Conservation (phyloP, 1,139 yeast species). For the Candida tetrigidarum region DNA sequence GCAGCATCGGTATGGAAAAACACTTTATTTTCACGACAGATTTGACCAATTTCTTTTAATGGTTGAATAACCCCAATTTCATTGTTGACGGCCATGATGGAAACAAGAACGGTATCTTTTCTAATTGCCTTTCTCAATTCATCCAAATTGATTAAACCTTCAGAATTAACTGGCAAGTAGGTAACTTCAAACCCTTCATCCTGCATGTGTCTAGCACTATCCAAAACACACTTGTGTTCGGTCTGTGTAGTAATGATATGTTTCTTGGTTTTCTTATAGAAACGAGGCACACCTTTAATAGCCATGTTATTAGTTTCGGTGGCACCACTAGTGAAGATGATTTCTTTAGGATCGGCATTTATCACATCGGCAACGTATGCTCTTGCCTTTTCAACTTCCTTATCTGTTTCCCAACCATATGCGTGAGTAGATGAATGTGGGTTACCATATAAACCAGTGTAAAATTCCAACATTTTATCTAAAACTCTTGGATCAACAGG, state of each 20-base stretch:
- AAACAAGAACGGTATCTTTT: constrained; percentile 88
- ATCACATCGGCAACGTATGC: constrained; percentile 79
- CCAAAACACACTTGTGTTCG: constrained; percentile 97
- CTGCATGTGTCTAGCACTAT: constrained; percentile 91
- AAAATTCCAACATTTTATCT: constrained; percentile 90
- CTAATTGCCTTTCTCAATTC: constrained; percentile 83
- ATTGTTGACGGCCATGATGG: constrained; percentile 98
- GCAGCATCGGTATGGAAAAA: constrained; percentile 99
- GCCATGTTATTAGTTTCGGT: constrained; percentile 97
- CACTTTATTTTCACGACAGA: constrained; percentile 85
- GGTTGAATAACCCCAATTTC: constrained; percentile 99
- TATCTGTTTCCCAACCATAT: constrained; percentile 99
- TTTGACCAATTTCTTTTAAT: constrained; percentile 85
- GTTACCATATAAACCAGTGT: constrained; percentile 94
- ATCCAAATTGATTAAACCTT: constrained; percentile 81
- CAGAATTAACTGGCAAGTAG: constrained; percentile 78
- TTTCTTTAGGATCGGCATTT: constrained; percentile 95
- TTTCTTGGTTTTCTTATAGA: constrained; percentile 85
- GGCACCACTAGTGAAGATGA: constrained; percentile 96
- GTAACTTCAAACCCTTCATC: constrained; percentile 98
- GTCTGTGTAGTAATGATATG: constrained; percentile 97
- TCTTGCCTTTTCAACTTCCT: constrained; percentile 88
- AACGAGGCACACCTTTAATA: constrained; percentile 93
- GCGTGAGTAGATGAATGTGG: constrained; percentile 98
- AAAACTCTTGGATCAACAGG: constrained; percentile 97